Percentiles rank a stretch among this genome's conserved stretches.
These are phyloP conservation scores for Verbascum thapsus DNA, from an alignment of 257 asterid genomes.

Conservation along the genomic window DNA sequence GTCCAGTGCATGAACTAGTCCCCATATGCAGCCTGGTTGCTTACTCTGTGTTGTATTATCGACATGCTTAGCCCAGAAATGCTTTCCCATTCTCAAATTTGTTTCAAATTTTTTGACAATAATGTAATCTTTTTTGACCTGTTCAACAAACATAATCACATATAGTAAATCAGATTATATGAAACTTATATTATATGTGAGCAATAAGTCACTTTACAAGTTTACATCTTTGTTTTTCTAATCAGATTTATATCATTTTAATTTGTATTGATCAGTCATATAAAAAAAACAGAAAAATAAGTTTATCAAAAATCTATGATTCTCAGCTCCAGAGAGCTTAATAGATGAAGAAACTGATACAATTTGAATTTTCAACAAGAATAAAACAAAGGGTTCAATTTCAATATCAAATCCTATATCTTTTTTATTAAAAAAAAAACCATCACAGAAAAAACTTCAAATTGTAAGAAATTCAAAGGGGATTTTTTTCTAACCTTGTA, in stretches of 20 bases:
- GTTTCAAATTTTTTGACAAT: not conserved
- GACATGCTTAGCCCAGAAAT: slow-evolving; percentile 31
- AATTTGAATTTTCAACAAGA: not conserved
- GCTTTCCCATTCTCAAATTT: slow-evolving; percentile 53
- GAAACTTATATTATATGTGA: too few species aligned
- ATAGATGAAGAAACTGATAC: slow-evolving; percentile 18
- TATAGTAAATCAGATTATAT: not conserved
- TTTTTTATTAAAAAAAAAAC: not conserved
- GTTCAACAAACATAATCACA: slow-evolving; percentile 20
- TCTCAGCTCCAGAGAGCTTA: slow-evolving; percentile 19
- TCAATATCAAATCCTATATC: not conserved
- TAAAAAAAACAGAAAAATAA: not conserved
- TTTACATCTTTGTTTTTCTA: not conserved
- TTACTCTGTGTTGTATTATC: slow-evolving; percentile 34
- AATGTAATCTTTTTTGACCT: slow-evolving; percentile 3
- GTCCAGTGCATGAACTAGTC: slow-evolving; percentile 56
- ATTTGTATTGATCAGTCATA: not conserved
- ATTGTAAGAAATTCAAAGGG: slow-evolving; percentile 7
- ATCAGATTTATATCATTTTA: too few species aligned
- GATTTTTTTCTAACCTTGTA: slow-evolving; percentile 29
- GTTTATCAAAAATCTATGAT: not conserved
- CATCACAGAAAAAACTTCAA: slow-evolving; percentile 4
- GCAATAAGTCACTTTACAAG: not conserved
- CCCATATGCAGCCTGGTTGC: slow-evolving; percentile 65
- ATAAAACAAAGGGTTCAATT: not conserved